Evolutionary conservation across 805 yeast species (phyloP).

Genomic region (Cyberlindnera misumaiensis): DNA sequence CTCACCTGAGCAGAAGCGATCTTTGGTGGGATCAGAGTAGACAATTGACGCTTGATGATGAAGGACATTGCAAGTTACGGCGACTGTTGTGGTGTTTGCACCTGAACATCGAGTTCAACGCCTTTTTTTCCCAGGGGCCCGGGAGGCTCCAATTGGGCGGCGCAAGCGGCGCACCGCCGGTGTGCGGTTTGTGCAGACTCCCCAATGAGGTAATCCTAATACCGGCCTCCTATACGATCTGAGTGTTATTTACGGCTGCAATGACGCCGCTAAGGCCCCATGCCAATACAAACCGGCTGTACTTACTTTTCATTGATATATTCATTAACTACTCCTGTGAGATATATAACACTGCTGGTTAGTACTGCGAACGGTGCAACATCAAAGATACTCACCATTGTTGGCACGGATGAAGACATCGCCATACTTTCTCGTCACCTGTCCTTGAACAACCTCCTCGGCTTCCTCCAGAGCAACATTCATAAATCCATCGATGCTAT

Average conservation of each 20-base stretch:
- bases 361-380: constrained; percentile 1
- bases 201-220: constrained; percentile 5
- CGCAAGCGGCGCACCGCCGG: constrained; percentile 7
- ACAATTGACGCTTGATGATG: constrained; percentile 85
- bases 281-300: too few relatives aligned
- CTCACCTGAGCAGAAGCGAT: constrained; percentile 90
- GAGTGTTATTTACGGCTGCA: too few relatives aligned
- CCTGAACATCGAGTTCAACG: constrained; percentile 2
- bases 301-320: neutral
- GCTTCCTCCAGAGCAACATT: constrained; percentile 82
- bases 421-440: constrained; percentile 47
- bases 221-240: too few relatives aligned
- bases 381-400: constrained; percentile 48
- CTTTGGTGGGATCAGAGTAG: constrained; percentile 98
- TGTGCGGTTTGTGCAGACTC: constrained; percentile 11
- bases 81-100: neutral
- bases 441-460: constrained; percentile 52
- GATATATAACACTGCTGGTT: constrained; percentile 19
- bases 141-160: constrained; percentile 12
- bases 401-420: constrained; percentile 87
- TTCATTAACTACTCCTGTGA: constrained; percentile 15
- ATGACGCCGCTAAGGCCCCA: neutral
- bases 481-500: constrained; percentile 95
- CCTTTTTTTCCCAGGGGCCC: constrained; percentile 5
- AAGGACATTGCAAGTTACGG: constrained; percentile 51